Percentiles rank a stretch among this genome's conserved stretches.
These are phyloP conservation scores for Diaporthe capsici DNA, from an alignment of 2,329 filamentous ascomycete genomes.

Conservation along the genomic window DNA sequence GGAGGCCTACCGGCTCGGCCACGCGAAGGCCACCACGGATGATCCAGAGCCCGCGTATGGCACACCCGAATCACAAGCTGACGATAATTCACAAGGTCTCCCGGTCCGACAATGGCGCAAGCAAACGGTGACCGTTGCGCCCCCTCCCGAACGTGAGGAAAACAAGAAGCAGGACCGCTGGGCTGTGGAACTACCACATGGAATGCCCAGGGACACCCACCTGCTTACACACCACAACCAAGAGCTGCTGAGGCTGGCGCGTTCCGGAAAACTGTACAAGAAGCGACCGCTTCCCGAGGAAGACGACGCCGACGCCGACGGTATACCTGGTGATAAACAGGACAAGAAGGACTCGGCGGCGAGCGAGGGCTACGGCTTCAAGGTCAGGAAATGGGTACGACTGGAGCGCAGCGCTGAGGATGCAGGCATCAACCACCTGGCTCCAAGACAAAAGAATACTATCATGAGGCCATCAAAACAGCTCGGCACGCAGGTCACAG, in stretches of 20 bases:
- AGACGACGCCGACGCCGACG: slow-evolving; percentile 68
- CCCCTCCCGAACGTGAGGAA: slow-evolving; percentile 75
- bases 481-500: slow-evolving; percentile 58
- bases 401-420: slow-evolving; percentile 72
- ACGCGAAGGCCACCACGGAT: neutral
- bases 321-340: slow-evolving; percentile 60
- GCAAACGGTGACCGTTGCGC: slow-evolving; percentile 76
- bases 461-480: slow-evolving; percentile 70
- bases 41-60: neutral
- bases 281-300: slow-evolving; percentile 79
- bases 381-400: slow-evolving; percentile 73
- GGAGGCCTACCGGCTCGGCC: neutral
- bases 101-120: slow-evolving; percentile 93
- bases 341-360: slow-evolving; percentile 78
- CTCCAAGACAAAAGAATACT: slow-evolving; percentile 73
- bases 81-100: slow-evolving; percentile 72
- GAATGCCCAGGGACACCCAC: slow-evolving; percentile 88
- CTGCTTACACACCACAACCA: slow-evolving; percentile 85
- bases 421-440: slow-evolving; percentile 72
- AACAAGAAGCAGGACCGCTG: slow-evolving; percentile 76
- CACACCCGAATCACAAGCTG: neutral
- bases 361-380: slow-evolving; percentile 71
- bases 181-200: slow-evolving; percentile 80
- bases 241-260: slow-evolving; percentile 84
- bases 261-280: slow-evolving; percentile 83